Base-by-base conservation (phyloP, 768 basidiomycete species). In the Suillus plorans region DNA sequence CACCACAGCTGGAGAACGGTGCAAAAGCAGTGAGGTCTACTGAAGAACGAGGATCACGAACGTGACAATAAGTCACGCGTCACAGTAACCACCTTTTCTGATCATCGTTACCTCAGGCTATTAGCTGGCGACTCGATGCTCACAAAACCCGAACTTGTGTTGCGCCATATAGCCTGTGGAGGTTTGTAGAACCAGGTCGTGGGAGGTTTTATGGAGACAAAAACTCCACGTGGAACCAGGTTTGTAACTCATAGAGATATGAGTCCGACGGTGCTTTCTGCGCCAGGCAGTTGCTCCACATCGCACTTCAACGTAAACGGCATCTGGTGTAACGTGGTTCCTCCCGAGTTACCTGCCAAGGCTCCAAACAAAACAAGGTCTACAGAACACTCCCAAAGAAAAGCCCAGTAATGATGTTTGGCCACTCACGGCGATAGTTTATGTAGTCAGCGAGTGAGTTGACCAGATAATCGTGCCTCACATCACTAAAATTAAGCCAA, bases 1-100 rank as follows among this genome's bases (percentile, higher is more conserved):
- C 45, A 22, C 28, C 44, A 58, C 63, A 56, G 37, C 45, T 53
- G 39, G 57, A 56, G 44, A 41, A 65, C 53, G 52, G 59, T 50
- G 45, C 44, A 61, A 65, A 60, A 62, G 55, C 60, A 47, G 60
- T 52, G 63, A 63, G 53, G 53, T 55, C 53, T 55, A 55, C 31
- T 34, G 31, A 55, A 67, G 61, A 64, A 69, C 65, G 64, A 67
- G 65, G 72, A 71, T 69, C 71, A 64, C 34, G 60, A 37, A 25
- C 34, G 47, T 50, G 63, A 64, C 62, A 34, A 20, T 6, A 6
- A 3, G 34, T 63, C 62, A 63, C 64, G 34, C 57, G 39, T 76
- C 69, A 77, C 76, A 69, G 64, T 66, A 59, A 75, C 69, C 45
- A 55, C 61, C 44, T 39, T 64, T 61, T 60, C 63, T 67, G 66